Evolutionary conservation across 495 filamentous ascomycete genomes (phyloP), one percentile per base, ranked within the genome.

Genomic region (Aspergillus sclerotiicarbonarius): DNA sequence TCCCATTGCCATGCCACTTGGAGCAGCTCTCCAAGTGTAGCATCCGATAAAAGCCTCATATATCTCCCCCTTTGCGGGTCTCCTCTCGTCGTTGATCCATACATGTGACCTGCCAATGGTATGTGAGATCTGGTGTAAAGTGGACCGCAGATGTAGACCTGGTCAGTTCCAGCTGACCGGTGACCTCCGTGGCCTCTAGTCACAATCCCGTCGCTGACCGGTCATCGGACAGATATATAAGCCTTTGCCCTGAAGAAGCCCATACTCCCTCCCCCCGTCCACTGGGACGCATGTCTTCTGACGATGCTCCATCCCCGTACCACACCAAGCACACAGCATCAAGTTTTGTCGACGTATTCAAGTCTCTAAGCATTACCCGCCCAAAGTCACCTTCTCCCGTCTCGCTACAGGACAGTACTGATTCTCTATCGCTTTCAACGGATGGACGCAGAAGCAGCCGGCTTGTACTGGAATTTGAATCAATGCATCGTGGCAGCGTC

Each of bases 401-500:
- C 13, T 75, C 74, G 10, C 47, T 70, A 10, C 67, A 65, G 44
- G 72, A 76, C 48, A 76, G 59, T 52, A 70, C 64, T 54, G 71
- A 78, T 59, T 68, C 63, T 31, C 18, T 59, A 19, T 67, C 60
- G n/a, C 67, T 71, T 20, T 54, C 55, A 19, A 69, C 67, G 25
- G 71, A 78, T 53, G 65, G 56, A 57, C 70, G 70, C 56, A 67
- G 64, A 56, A 61, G 53, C 45, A 68, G 54, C 52, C 66, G 74
- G 41, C 58, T 66, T 19, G 59, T 65, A 18, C 60, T 71, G 57
- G 74, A 71, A 50, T 62, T 71, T 41, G 72, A 76, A 66, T 64
- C 67, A 66, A 77, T 78, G 76, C 74, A 78, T 71, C 75, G 76
- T 56, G 74, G 68, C 39, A 78, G 72, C 52, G 65, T 76, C 20